These are phyloP conservation scores for Xylariaceae sp. DNA, from an alignment of 2,329 filamentous ascomycete genomes.

Conservation along the genomic window DNA sequence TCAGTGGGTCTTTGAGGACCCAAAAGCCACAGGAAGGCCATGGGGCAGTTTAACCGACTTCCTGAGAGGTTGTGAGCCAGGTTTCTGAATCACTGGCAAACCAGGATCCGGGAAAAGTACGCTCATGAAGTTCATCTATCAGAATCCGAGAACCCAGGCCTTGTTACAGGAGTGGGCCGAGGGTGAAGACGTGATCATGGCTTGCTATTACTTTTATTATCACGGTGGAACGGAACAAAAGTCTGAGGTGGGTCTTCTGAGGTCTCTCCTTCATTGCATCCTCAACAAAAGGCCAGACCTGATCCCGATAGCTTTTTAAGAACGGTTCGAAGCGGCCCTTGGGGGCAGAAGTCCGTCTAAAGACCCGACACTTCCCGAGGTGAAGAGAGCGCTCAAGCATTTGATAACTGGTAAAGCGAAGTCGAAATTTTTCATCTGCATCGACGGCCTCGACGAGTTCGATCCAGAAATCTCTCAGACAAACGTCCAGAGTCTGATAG, in stretches of 20 bases:
- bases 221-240: constrained; percentile 17
- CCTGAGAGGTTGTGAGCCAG: constrained; percentile 8
- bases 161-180: constrained; percentile 17
- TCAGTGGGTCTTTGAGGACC: constrained; percentile 19
- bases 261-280: constrained; percentile 16
- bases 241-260: constrained; percentile 18
- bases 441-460: constrained; percentile 25
- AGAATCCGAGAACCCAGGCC: constrained; percentile 10
- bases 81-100: constrained; percentile 26
- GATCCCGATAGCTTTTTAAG: constrained; percentile 13
- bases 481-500: constrained; percentile 13
- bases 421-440: constrained; percentile 17
- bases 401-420: constrained; percentile 8
- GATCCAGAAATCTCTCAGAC: constrained; percentile 17
- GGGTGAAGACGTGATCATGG: constrained; percentile 6
- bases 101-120: constrained; percentile 24
- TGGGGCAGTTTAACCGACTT: constrained; percentile 19
- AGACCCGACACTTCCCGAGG: constrained; percentile 11
- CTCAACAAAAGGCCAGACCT: constrained; percentile 12
- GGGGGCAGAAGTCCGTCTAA: background rate
- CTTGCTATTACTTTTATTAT: constrained; percentile 21
- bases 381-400: constrained; percentile 9
- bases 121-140: constrained; percentile 21
- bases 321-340: constrained; percentile 5
- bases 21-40: constrained; percentile 1